Evolutionary conservation across 345 rosid genomes (phyloP).

Genomic region (Bruguiera sexangula): DNA sequence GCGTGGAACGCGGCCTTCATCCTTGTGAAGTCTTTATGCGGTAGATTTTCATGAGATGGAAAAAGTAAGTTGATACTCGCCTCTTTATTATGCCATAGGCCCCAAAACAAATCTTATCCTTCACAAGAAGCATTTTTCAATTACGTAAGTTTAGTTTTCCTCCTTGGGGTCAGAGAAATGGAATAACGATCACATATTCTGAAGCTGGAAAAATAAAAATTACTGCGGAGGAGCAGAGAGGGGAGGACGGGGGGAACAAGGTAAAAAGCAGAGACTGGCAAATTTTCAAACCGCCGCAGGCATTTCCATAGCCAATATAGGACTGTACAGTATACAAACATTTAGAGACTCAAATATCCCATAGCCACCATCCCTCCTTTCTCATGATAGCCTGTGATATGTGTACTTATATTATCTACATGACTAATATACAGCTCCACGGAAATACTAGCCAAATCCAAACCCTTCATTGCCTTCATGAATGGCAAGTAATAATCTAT

Average conservation of each 20-base stretch:
- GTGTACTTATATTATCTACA: constrained; percentile 37
- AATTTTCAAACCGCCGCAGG: constrained; percentile 46
- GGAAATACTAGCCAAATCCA: constrained; percentile 62
- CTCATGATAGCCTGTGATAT: constrained; percentile 15
- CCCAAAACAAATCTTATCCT: too few species aligned
- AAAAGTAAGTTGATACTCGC: too few species aligned
- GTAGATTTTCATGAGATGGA: too few species aligned
- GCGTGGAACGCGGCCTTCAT: too few species aligned
- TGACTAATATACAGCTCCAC: constrained; percentile 2
- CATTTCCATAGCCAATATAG: constrained; percentile 40
- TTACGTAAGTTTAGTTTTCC: too few species aligned
- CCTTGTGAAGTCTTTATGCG: too few species aligned
- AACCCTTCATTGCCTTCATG: constrained; percentile 96
- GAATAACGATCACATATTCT: too few species aligned
- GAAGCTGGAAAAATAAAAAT: too few species aligned
- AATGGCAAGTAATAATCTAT: constrained; percentile 87
- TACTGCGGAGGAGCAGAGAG: not conserved
- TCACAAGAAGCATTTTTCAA: too few species aligned
- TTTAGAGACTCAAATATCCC: constrained; percentile 21
- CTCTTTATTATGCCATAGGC: too few species aligned
- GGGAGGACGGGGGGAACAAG: not conserved
- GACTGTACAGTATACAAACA: constrained; percentile 59
- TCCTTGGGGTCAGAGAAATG: too few species aligned
- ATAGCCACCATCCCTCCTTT: constrained; percentile 20
- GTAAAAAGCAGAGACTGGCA: constrained; percentile 20